phyloP scores from a whole-genome alignment of 768 basidiomycete species.

The Calocera viscosa region DNA sequence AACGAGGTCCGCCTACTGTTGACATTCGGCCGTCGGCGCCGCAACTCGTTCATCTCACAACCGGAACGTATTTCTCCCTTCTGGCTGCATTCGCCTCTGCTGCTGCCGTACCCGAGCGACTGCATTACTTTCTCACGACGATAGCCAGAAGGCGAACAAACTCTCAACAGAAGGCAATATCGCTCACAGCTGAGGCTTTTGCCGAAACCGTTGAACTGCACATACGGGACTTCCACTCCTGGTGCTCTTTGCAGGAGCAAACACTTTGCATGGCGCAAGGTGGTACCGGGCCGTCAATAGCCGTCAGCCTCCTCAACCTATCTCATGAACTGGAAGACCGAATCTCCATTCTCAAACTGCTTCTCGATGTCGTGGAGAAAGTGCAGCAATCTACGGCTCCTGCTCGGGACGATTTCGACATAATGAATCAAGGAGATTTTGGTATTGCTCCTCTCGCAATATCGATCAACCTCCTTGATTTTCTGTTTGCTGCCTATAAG shows the following conservation, averaged over 20 bases:
- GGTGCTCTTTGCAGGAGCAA: constrained; percentile 62
- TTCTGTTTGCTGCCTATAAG: constrained; percentile 45
- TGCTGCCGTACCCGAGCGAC: constrained; percentile 48
- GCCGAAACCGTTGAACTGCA: constrained; percentile 58
- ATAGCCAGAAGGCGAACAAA: not conserved
- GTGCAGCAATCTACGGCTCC: constrained; percentile 22
- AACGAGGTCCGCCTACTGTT: constrained; percentile 17
- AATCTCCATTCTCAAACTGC: constrained; percentile 40
- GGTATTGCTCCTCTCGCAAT: constrained; percentile 40
- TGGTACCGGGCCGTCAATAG: constrained; percentile 35
- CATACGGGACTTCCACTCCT: constrained; percentile 45
- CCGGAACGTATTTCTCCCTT: constrained; percentile 52
- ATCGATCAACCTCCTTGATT: constrained; percentile 50
- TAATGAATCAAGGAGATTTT: constrained; percentile 31
- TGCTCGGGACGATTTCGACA: constrained; percentile 20
- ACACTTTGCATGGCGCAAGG: constrained; percentile 47
- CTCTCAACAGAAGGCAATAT: not conserved
- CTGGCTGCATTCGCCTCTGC: constrained; percentile 43
- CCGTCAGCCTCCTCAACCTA: constrained; percentile 55
- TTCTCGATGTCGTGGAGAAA: constrained; percentile 18
- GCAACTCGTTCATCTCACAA: constrained; percentile 53
- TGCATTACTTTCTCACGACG: constrained; percentile 44
- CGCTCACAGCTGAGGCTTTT: constrained; percentile 51
- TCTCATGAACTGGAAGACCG: constrained; percentile 46
- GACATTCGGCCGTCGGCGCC: constrained; percentile 37